phyloP scores from a whole-genome alignment of 2,329 filamentous ascomycete genomes.

The Claviceps spartinae region DNA sequence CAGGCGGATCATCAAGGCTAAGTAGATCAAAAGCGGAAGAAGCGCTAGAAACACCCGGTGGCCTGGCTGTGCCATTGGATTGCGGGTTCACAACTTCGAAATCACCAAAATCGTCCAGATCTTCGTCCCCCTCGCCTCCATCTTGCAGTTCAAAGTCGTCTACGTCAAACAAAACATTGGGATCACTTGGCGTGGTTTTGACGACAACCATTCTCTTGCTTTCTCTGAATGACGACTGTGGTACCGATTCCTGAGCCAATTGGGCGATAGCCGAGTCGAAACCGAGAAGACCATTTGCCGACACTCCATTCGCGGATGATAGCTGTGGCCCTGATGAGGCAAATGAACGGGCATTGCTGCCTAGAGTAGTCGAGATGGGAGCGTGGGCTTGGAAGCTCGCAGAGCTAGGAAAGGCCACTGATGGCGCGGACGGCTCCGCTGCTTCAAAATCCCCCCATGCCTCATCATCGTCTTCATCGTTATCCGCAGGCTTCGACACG shows the following conservation, averaged over 20 bases:
- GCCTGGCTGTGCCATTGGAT: neutral
- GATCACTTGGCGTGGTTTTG: conserved; percentile 19
- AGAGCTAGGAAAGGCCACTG: neutral
- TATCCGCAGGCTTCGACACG: conserved; percentile 21
- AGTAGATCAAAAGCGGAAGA: conserved; percentile 24
- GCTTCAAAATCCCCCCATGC: conserved; percentile 57
- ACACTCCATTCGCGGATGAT: neutral
- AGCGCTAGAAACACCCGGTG: neutral
- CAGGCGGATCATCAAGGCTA: conserved; percentile 21
- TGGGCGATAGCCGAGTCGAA: neutral
- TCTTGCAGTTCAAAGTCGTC: conserved; percentile 35
- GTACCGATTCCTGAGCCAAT: conserved; percentile 8
- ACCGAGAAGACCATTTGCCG: neutral
- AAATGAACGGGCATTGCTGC: neutral
- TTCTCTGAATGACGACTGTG: conserved; percentile 6
- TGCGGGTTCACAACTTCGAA: conserved; percentile 34
- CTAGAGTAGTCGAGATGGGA: neutral
- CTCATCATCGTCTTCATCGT: conserved; percentile 41
- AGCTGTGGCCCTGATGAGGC: neutral
- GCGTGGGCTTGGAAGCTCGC: neutral
- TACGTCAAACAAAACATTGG: conserved; percentile 54
- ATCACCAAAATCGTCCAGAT: conserved; percentile 44
- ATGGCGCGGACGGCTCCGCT: conserved; percentile 22
- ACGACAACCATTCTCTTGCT: conserved; percentile 11
- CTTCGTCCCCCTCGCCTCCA: conserved; percentile 28